Percentiles rank a stretch among this genome's conserved stretches.
Conservation (phyloP, 306 rosid genomes). For the Oxytropis ochrocephala region DNA sequence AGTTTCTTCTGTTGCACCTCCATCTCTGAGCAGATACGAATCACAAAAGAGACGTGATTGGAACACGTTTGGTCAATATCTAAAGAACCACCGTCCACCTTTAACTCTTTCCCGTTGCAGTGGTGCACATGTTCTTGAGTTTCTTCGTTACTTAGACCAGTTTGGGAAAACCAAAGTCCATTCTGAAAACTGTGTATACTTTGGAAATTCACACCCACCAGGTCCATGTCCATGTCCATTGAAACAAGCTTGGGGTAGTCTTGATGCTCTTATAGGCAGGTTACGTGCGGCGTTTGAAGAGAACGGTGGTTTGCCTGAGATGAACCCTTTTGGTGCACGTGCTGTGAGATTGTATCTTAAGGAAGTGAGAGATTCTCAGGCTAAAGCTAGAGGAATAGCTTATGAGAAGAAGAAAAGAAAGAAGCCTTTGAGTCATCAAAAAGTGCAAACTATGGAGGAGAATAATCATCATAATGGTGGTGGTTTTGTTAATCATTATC, state of each 20-base stretch:
- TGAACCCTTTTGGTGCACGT: conserved; percentile 58
- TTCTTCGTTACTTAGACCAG: conserved; percentile 71
- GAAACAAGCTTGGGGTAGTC: conserved; percentile 40
- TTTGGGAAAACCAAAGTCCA: conserved; percentile 41
- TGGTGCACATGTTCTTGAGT: conserved; percentile 69
- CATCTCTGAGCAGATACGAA: conserved; percentile 56
- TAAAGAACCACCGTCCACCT: conserved; percentile 68
- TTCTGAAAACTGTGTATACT: conserved; percentile 45
- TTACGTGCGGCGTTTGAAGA: conserved; percentile 75
- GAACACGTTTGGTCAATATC: conserved; percentile 70
- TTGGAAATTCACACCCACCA: conserved; percentile 59
- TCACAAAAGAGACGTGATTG: conserved; percentile 72
- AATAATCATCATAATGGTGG: not conserved
- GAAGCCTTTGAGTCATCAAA: no score
- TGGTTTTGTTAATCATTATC: not conserved
- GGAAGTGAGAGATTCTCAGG: conserved; percentile 44
- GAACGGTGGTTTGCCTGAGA: conserved; percentile 49
- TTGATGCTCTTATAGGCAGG: conserved; percentile 42
- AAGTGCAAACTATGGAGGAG: not conserved
- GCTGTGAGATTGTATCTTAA: conserved; percentile 58
- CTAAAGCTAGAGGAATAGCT: conserved; percentile 63
- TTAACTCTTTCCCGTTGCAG: conserved; percentile 54
- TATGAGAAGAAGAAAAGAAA: conserved; percentile 63
- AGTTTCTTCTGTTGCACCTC: not conserved
- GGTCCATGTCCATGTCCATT: conserved; percentile 71